Conservation (phyloP, 495 filamentous ascomycete genomes). For the Penicillium lagena region DNA sequence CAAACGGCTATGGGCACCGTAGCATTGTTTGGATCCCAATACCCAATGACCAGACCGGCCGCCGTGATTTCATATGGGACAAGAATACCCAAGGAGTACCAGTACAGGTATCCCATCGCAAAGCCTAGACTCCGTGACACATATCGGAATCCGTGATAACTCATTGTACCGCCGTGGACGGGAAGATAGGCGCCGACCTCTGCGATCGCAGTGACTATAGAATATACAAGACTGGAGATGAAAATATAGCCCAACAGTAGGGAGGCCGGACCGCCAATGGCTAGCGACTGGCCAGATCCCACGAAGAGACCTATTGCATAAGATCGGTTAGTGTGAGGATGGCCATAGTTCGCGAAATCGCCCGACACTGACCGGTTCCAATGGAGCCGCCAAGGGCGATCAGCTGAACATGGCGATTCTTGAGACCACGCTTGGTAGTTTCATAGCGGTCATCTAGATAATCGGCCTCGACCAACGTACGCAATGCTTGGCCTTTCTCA, state of each 20-base stretch:
- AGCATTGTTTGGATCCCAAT: constrained; percentile 47
- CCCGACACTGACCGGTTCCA: constrained; percentile 44
- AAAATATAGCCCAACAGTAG: constrained; percentile 61
- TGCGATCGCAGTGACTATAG: constrained; percentile 56
- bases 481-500: constrained; percentile 15
- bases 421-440: constrained; percentile 35
- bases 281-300: constrained; percentile 54
- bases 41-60: constrained; percentile 64
- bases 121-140: constrained; percentile 58
- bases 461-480: constrained; percentile 28
- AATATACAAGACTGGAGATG: constrained; percentile 54
- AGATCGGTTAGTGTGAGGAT: background rate
- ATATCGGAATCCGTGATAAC: constrained; percentile 52
- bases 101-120: constrained; percentile 55
- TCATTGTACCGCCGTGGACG: constrained; percentile 51
- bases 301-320: constrained; percentile 27
- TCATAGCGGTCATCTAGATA: constrained; percentile 34
- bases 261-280: constrained; percentile 52
- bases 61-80: constrained; percentile 63
- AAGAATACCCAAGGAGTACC: constrained; percentile 60
- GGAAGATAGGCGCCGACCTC: constrained; percentile 63
- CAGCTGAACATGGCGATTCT: constrained; percentile 57
- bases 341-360: background rate
- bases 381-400: constrained; percentile 66
- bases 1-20: constrained; percentile 48